These are phyloP conservation scores for Xanthoceras sorbifolium DNA, from an alignment of 345 rosid genomes.

Conservation along the genomic window DNA sequence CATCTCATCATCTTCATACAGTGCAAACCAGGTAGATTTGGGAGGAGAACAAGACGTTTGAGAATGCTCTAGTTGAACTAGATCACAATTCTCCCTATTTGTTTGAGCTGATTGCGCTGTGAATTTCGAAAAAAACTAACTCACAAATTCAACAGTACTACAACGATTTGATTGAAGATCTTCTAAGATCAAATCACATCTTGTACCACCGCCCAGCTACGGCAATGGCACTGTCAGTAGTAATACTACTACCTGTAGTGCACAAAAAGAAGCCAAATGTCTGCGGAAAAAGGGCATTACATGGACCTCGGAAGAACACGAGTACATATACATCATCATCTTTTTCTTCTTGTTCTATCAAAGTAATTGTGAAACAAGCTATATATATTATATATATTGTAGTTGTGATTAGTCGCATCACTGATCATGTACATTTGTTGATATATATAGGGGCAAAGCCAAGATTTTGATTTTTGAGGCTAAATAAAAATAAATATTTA, in stretches of 20 bases:
- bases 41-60: slow-evolving; percentile 12
- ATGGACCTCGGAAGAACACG: slow-evolving; percentile 1
- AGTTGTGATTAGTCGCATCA: too few relatives aligned
- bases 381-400: too few relatives aligned
- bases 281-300: not conserved
- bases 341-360: too few relatives aligned
- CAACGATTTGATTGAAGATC: not conserved
- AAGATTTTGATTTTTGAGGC: too few relatives aligned
- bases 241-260: not conserved
- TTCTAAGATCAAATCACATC: not conserved
- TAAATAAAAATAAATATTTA: too few relatives aligned
- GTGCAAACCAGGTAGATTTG: too few relatives aligned
- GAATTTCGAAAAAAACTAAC: not conserved
- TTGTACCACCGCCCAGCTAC: not conserved
- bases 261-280: not conserved
- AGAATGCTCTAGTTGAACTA: not conserved
- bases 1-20: too few relatives aligned
- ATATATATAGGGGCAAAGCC: too few relatives aligned
- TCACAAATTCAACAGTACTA: not conserved
- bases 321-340: not conserved
- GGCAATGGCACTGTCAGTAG: too few relatives aligned
- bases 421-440: too few relatives aligned
- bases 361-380: too few relatives aligned
- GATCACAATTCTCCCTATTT: not conserved
- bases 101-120: not conserved